Evolutionary conservation across 2,329 filamentous ascomycete species (phyloP).

Genomic region (Xylariaceae sp.): DNA sequence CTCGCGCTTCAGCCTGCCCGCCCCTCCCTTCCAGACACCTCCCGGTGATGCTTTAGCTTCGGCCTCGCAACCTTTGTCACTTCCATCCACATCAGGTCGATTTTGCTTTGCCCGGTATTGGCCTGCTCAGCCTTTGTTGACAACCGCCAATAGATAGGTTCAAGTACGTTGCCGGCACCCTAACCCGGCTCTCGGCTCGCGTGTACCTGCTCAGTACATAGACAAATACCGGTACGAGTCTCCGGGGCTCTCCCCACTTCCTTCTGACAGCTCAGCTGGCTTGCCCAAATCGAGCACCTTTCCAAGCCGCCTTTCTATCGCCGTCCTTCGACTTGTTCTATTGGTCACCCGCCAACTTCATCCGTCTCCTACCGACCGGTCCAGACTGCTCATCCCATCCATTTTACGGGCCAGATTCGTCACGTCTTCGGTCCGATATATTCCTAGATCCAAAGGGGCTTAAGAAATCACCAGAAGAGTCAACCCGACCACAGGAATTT

Average conservation of each 20-base stretch:
- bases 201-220: too few relatives aligned
- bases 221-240: background rate
- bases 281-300: background rate
- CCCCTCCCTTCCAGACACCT: background rate
- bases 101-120: too few relatives aligned
- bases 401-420: background rate
- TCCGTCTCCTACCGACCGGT: conserved; percentile 5
- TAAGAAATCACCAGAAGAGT: background rate
- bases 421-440: background rate
- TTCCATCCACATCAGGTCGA: too few relatives aligned
- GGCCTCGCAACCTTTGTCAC: too few relatives aligned
- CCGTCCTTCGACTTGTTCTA: background rate
- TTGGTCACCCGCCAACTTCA: conserved; percentile 9
- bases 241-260: background rate
- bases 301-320: background rate
- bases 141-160: background rate
- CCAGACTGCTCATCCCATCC: conserved; percentile 6
- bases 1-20: background rate
- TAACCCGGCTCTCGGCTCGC: background rate
- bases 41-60: too few relatives aligned
- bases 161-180: background rate
- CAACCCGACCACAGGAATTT: background rate
- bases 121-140: background rate
- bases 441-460: background rate
- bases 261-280: background rate